Base-by-base conservation (phyloP, 2,329 filamentous ascomycete species). In the Phoma sp. region DNA sequence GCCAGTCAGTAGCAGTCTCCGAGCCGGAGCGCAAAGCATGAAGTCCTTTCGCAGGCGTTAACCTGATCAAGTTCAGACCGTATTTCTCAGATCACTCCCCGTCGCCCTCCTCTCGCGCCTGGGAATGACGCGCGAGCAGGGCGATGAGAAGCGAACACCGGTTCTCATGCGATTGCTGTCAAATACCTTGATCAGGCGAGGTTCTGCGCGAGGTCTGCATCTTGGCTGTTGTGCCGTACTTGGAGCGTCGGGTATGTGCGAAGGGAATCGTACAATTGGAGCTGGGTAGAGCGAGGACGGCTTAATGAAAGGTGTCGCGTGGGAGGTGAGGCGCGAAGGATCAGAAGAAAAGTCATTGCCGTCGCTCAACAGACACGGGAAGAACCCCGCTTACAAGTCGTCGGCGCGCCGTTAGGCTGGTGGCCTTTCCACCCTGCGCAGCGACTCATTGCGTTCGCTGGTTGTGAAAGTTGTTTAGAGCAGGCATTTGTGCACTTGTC, bases 21-120 rank as follows among this genome's bases (percentile, higher is more conserved):
- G 25, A 51, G 36, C 19, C 48, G 51, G 61, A 55, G 59, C 64
- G 69, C 68, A 79, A 69, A 67, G 79, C 80, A 82, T 80, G 79
- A 80, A 56, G 70, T 80, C 76, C 79, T 81, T 80, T 80, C 79
- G 80, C 79, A 80, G 77, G 78, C 71, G 74, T 81, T 78, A 76
- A 77, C 78, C 76, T 79, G 78, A 79, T 80, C 79, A 81, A 82
- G 79, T 81, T 81, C 77, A 70, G 67, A 80, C 80, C 80, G 80
- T 82, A 75, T 81, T 62, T 82, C 80, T 82, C 80, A 81, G 80
- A 80, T 74, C 74, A 61, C 60, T 45, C 40, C 49, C 49, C 55
- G 45, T 19, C 35, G 12, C 38, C 12, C 40, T 44, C 12, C 49
- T 43, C 13, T 13, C n/a, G 37, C 36, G 27, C 22, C 22, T 31